Base-by-base conservation (phyloP, 2,329 filamentous ascomycete genomes). In the Juglanconis juglandina region DNA sequence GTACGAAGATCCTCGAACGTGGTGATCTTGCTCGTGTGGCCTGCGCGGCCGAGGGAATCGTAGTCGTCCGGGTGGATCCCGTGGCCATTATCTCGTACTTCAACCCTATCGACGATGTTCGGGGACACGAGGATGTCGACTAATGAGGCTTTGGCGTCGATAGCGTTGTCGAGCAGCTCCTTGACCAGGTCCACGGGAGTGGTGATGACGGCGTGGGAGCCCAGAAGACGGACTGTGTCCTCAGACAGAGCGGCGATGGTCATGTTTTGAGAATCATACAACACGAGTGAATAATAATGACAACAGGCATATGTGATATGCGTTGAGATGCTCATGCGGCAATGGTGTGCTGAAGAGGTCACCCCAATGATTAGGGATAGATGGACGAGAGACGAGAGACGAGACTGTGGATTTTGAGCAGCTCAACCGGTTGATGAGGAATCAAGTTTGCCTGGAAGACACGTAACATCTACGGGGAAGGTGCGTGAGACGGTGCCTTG, bases 81-180 rank as follows among this genome's bases (percentile, higher is more conserved):
- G 59, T 81, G 77, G n/a, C 90, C 90, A 73, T 92, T 90, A 70
- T 91, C 88, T 49, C 84, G 81, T 53, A 92, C 84, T 67, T 89
- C 84, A 42, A 94, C 82, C 56, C 80, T 82, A 71, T 90, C 87
- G 56, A 92, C 71, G 0, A 87, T 87, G 68, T 92, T 87, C 47
- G 79, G 67, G 4, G 87, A 83, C 13, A 92, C 77, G 34, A 84
- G 75, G 32, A 93, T 75, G 56, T 89, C 84, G 60, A 94, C 77
- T 2, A 80, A 81, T 2, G 82, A 88, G 11, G 90, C 88, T 56
- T 81, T 77, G 7, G 89, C 88, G 71, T 94, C 90, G 24, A 93
- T 80, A 48, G 89, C 81, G 71, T 94, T 93, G 66, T 93, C 90
- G 37, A 93, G 72, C 4, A 93, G 83, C 72, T 93, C 90, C 69